phyloP scores from a whole-genome alignment of 805 yeast genomes.

The Cyberlindnera misumaiensis region DNA sequence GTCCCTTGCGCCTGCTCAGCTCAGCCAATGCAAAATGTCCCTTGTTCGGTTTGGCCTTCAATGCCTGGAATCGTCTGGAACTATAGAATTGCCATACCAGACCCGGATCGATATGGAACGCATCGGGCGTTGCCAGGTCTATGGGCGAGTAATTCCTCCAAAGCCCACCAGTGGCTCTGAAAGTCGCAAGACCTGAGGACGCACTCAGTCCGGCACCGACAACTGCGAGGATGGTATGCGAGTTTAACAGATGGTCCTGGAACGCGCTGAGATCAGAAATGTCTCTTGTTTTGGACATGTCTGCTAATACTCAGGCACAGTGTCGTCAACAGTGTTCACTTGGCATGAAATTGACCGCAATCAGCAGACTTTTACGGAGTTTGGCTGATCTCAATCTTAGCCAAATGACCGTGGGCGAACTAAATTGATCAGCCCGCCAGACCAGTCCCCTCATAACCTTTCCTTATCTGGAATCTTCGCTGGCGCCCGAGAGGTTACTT shows the following conservation, averaged over 20 bases:
- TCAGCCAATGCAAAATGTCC: slow-evolving; percentile 70
- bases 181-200: slow-evolving; percentile 70
- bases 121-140: slow-evolving; percentile 89
- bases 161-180: slow-evolving; percentile 63
- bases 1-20: slow-evolving; percentile 38
- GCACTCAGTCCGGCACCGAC: slow-evolving; percentile 85
- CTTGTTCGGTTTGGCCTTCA: slow-evolving; percentile 60
- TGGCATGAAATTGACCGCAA: too few species aligned
- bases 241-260: slow-evolving; percentile 40
- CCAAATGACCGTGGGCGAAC: too few species aligned
- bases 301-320: too few species aligned
- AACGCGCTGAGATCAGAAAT: slow-evolving; percentile 26
- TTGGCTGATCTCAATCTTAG: too few species aligned
- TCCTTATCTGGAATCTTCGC: too few species aligned
- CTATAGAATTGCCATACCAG: slow-evolving; percentile 88
- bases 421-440: too few species aligned
- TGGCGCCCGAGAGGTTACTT: too few species aligned
- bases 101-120: slow-evolving; percentile 75
- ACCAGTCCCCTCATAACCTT: too few species aligned
- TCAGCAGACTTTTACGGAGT: too few species aligned
- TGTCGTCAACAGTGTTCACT: too few species aligned
- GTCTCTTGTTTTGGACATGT: not conserved
- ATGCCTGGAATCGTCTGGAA: slow-evolving; percentile 57
- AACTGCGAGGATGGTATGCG: slow-evolving; percentile 49
- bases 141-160: slow-evolving; percentile 76